Evolutionary conservation across 2,329 filamentous ascomycete genomes (phyloP).

Genomic region (Fusarium redolens): DNA sequence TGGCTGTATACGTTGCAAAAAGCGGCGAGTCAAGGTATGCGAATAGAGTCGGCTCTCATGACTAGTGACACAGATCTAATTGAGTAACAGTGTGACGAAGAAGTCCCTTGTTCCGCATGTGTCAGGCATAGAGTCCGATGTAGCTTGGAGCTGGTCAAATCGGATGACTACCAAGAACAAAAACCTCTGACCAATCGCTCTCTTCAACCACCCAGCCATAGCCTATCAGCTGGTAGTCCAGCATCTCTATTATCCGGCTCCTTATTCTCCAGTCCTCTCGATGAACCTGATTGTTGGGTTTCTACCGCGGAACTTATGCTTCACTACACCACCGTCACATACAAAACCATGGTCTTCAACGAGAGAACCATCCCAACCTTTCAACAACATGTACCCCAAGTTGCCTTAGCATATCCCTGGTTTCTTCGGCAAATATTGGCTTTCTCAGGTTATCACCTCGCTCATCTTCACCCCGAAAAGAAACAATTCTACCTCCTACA

Average conservation of each 20-base stretch:
- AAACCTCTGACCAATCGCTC: neutral
- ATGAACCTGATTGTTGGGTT: slow-evolving; percentile 25
- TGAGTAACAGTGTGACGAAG: slow-evolving; percentile 15
- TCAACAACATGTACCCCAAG: slow-evolving; percentile 25
- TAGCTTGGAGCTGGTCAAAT: slow-evolving; percentile 12
- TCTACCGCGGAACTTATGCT: slow-evolving; percentile 30
- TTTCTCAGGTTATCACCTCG: slow-evolving; percentile 30
- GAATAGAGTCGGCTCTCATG: neutral
- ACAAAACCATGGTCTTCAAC: slow-evolving; percentile 28
- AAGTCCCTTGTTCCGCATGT: slow-evolving; percentile 23
- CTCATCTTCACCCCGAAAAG: slow-evolving; percentile 22
- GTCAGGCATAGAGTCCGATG: slow-evolving; percentile 24
- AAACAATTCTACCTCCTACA: slow-evolving; percentile 7
- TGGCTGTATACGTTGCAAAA: slow-evolving; percentile 27
- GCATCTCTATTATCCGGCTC: slow-evolving; percentile 17
- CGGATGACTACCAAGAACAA: neutral
- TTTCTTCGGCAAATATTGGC: slow-evolving; percentile 33
- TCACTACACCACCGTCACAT: slow-evolving; percentile 35
- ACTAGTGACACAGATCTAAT: neutral
- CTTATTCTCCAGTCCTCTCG: neutral
- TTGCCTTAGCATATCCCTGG: slow-evolving; percentile 26
- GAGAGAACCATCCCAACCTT: slow-evolving; percentile 16
- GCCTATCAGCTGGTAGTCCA: neutral
- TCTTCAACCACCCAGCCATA: slow-evolving; percentile 2
- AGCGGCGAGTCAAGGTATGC: slow-evolving; percentile 26